Evolutionary conservation across 331 rosid genomes (phyloP).

Genomic region (Quercus tomentella): DNA sequence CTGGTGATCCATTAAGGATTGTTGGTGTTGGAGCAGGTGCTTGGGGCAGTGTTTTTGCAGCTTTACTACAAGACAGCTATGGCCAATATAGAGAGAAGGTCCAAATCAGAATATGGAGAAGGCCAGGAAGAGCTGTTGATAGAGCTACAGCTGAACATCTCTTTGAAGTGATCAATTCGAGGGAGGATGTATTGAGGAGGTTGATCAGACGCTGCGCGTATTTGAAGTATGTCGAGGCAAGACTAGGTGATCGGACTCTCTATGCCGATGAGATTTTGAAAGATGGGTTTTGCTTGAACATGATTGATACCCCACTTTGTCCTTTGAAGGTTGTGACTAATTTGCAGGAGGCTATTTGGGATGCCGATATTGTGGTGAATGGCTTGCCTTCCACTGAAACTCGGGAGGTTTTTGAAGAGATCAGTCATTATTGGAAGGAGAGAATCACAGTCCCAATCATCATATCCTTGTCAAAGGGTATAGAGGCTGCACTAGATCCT

Average conservation of each 20-base stretch:
- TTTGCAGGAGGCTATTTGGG: constrained; percentile 98
- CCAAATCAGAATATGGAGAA: constrained; percentile 83
- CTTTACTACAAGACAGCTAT: constrained; percentile 72
- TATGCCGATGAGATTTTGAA: constrained; percentile 86
- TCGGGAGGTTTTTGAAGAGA: constrained; percentile 80
- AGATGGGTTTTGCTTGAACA: constrained; percentile 90
- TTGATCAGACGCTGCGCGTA: constrained; percentile 82
- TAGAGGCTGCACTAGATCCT: constrained; percentile 82
- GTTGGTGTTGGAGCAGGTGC: constrained; percentile 96
- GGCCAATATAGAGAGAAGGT: constrained; percentile 80
- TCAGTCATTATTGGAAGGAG: constrained; percentile 84
- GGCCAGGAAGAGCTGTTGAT: constrained; percentile 67
- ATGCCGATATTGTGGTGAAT: constrained; percentile 88
- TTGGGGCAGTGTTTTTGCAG: constrained; percentile 91
- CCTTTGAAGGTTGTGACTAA: constrained; percentile 90
- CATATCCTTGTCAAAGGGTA: constrained; percentile 82
- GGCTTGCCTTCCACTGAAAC: constrained; percentile 95
- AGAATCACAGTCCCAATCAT: constrained; percentile 77
- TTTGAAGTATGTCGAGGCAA: constrained; percentile 84
- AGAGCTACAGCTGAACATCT: constrained; percentile 76
- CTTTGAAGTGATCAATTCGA: constrained; percentile 81
- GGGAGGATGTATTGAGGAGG: constrained; percentile 87
- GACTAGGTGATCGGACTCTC: constrained; percentile 84
- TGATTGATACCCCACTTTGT: constrained; percentile 91
- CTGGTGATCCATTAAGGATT: constrained; percentile 71